A percentile compares a stretch with the other conserved stretches of the same genome.
phyloP scores from a whole-genome alignment of 2,329 filamentous ascomycete genomes.

The Berkeleyomyces rouxiae region DNA sequence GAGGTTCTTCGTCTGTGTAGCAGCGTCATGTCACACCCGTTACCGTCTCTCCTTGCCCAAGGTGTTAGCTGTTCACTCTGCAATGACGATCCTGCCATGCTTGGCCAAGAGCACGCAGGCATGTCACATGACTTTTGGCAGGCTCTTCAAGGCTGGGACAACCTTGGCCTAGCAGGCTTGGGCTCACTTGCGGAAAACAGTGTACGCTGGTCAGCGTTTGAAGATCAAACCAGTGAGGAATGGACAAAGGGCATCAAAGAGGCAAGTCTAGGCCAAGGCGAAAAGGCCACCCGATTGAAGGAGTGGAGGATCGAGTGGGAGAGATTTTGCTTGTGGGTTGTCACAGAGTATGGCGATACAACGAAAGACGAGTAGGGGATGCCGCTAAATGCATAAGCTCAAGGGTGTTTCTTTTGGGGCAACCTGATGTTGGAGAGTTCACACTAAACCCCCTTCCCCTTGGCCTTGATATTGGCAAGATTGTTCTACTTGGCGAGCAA shows the following conservation, averaged over 20 bases:
- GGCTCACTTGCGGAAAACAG: constrained; percentile 85
- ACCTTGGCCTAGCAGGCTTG: constrained; percentile 72
- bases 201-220: constrained; percentile 75
- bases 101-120: constrained; percentile 66
- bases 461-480: neutral
- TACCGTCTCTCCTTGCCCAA: constrained; percentile 69
- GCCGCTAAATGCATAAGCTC: neutral
- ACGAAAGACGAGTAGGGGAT: neutral
- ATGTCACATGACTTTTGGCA: constrained; percentile 94
- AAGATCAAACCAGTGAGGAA: constrained; percentile 53
- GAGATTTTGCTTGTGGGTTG: constrained; percentile 78
- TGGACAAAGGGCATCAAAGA: constrained; percentile 61
- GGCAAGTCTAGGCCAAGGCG: constrained; percentile 52
- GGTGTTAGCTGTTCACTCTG: constrained; percentile 71
- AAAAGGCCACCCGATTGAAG: constrained; percentile 56
- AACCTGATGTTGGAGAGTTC: no score
- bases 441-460: neutral
- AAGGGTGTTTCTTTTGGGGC: neutral
- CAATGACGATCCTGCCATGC: constrained; percentile 81
- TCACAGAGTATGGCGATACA: constrained; percentile 52
- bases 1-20: constrained; percentile 68
- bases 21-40: constrained; percentile 59
- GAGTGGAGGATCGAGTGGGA: constrained; percentile 77
- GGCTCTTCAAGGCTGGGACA: constrained; percentile 78
- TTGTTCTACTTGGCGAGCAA: neutral